phyloP scores from a whole-genome alignment of 257 asterid genomes.

The Rauvolfia tetraphylla region DNA sequence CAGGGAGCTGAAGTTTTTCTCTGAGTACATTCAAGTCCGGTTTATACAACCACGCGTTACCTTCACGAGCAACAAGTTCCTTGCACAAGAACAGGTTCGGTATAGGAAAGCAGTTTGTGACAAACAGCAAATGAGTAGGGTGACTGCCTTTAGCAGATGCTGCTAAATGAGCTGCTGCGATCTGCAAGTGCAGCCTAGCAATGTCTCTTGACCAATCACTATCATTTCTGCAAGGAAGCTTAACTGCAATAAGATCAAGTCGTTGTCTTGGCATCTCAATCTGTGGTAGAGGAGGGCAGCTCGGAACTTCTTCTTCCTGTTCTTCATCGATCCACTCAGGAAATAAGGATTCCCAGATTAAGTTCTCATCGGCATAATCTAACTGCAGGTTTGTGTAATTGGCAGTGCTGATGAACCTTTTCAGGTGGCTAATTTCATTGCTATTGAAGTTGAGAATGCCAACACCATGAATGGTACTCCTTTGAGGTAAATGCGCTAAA shows the following conservation, averaged over 20 bases:
- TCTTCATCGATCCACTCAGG: constrained; percentile 95
- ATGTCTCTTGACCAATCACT: constrained; percentile 77
- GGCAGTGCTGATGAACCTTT: constrained; percentile 32
- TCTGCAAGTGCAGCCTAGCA: constrained; percentile 67
- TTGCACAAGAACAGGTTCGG: constrained; percentile 61
- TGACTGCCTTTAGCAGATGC: constrained; percentile 45
- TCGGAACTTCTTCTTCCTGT: constrained; percentile 56
- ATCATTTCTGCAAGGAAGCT: constrained; percentile 66
- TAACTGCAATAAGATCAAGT: constrained; percentile 60
- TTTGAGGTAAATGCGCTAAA: constrained; percentile 24
- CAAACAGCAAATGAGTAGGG: constrained; percentile 49
- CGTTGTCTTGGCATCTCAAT: constrained; percentile 41
- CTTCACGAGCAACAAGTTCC: constrained; percentile 48
- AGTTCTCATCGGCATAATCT: constrained; percentile 35
- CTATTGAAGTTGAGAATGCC: constrained; percentile 66
- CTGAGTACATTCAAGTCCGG: constrained; percentile 42
- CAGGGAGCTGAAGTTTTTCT: constrained; percentile 60
- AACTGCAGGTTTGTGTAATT: constrained; percentile 43
- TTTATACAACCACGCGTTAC: constrained; percentile 54
- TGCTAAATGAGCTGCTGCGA: constrained; percentile 56
- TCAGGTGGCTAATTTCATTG: constrained; percentile 50
- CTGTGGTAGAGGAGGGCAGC: constrained; percentile 59
- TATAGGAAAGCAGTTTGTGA: constrained; percentile 57
- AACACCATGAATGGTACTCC: constrained; percentile 22
- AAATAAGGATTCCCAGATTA: constrained; percentile 63